phyloP scores from a whole-genome alignment of 305 asterid species.

The Fraxinus albicans region DNA sequence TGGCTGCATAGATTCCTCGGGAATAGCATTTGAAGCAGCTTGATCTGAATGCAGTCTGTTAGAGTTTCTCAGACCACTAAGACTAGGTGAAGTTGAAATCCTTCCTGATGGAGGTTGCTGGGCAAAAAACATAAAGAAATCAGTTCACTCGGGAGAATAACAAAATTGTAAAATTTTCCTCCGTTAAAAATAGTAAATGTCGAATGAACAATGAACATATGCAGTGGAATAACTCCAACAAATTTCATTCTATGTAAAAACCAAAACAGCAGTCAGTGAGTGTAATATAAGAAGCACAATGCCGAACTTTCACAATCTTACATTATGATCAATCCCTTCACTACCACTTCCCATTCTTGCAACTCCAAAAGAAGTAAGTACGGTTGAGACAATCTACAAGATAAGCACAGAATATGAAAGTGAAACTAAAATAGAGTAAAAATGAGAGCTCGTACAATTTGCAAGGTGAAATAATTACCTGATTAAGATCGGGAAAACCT shows the following conservation, averaged over 20 bases:
- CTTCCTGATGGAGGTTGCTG: slow-evolving; percentile 64
- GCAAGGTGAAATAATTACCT: slow-evolving; percentile 45
- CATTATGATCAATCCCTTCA: slow-evolving; percentile 82
- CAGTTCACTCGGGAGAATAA: not conserved
- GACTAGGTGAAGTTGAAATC: slow-evolving; percentile 37
- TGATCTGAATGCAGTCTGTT: slow-evolving; percentile 44
- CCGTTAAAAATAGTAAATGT: not conserved
- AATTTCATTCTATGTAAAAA: not conserved
- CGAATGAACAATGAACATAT: not conserved
- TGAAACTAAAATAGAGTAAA: slow-evolving; percentile 1
- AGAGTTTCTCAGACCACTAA: slow-evolving; percentile 43
- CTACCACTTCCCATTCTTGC: slow-evolving; percentile 59
- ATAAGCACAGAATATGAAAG: slow-evolving; percentile 13
- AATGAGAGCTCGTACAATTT: slow-evolving; percentile 10
- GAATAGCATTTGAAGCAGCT: slow-evolving; percentile 30
- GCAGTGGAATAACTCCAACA: not conserved
- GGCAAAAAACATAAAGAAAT: slow-evolving; percentile 21
- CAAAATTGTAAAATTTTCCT: not conserved
- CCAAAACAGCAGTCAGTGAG: not conserved
- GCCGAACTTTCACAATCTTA: slow-evolving; percentile 42
- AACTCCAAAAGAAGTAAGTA: slow-evolving; percentile 76
- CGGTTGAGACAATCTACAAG: slow-evolving; percentile 75
- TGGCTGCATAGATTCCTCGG: slow-evolving; percentile 60
- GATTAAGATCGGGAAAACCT: slow-evolving; percentile 69
- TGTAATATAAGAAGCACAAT: not conserved